Conservation (phyloP, 1,284 basidiomycete species). For the Boletus semigastroideus region DNA sequence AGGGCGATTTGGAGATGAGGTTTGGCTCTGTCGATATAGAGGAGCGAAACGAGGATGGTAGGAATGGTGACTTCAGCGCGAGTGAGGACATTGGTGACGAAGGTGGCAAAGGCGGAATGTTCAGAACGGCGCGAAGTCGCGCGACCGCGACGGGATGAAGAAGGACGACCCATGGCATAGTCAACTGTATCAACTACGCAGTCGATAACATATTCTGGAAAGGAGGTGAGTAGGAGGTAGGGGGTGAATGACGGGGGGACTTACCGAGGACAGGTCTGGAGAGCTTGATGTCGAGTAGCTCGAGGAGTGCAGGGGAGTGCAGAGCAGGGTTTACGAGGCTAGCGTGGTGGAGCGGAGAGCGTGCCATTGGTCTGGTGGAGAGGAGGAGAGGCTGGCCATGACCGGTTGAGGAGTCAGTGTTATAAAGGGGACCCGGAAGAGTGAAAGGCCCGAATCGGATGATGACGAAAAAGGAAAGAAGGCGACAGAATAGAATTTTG, state of each 20-base stretch:
- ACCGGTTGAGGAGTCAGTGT: conserved; percentile 7
- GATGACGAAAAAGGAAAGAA: conserved; percentile 27
- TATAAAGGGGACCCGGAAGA: conserved; percentile 34
- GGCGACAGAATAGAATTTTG: conserved; percentile 26
- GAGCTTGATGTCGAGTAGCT: conserved; percentile 63
- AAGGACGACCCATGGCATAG: conserved; percentile 63
- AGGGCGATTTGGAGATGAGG: conserved; percentile 73
- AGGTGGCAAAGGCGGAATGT: conserved; percentile 54
- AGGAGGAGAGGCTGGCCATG: conserved; percentile 4
- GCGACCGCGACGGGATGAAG: conserved; percentile 52
- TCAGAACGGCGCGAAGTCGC: conserved; percentile 46
- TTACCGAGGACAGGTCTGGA: conserved; percentile 58
- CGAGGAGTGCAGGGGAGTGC: conserved; percentile 61
- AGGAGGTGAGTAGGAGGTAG: conserved; percentile 5
- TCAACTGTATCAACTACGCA: conserved; percentile 67
- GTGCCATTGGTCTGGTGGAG: conserved; percentile 16
- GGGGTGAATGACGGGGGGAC: conserved; percentile 23
- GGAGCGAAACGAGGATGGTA: conserved; percentile 61
- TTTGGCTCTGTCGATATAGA: conserved; percentile 69
- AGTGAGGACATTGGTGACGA: conserved; percentile 62
- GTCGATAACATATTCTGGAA: conserved; percentile 65
- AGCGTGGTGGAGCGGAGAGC: conserved; percentile 53
- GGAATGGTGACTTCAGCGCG: conserved; percentile 68
- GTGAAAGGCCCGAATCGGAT: conserved; percentile 35
- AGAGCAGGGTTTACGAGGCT: conserved; percentile 59